A percentile compares a stretch with the other conserved stretches of the same genome.
Evolutionary conservation across 192 early-diverging fungal species (phyloP).

Genomic region (Coemansia sp.): DNA sequence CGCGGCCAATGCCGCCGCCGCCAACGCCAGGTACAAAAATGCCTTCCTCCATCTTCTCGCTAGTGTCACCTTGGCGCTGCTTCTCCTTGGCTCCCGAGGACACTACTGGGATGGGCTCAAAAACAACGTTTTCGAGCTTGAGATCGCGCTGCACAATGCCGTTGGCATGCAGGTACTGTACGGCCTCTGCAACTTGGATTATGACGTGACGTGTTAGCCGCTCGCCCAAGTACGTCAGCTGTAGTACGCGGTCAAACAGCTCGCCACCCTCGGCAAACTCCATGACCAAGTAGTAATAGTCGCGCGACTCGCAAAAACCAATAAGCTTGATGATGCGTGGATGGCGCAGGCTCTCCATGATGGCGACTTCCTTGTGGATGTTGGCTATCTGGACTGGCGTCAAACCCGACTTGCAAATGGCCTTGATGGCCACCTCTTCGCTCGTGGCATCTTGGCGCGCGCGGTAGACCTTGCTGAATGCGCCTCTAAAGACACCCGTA

Average conservation of each 20-base stretch:
- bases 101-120: slow-evolving; percentile 68
- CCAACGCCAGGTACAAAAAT: slow-evolving; percentile 71
- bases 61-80: slow-evolving; percentile 60
- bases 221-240: slow-evolving; percentile 81
- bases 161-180: slow-evolving; percentile 83
- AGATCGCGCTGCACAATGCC: slow-evolving; percentile 91
- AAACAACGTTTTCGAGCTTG: slow-evolving; percentile 90
- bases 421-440: slow-evolving; percentile 80
- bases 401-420: slow-evolving; percentile 74
- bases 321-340: slow-evolving; percentile 74
- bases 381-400: slow-evolving; percentile 75
- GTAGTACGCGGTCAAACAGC: slow-evolving; percentile 84
- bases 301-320: slow-evolving; percentile 74
- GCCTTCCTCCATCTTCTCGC: slow-evolving; percentile 73
- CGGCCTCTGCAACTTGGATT: slow-evolving; percentile 80
- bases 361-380: slow-evolving; percentile 85
- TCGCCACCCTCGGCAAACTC: slow-evolving; percentile 89
- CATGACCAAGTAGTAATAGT: slow-evolving; percentile 76
- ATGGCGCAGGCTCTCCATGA: slow-evolving; percentile 80
- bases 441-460: slow-evolving; percentile 59
- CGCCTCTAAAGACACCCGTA: slow-evolving; percentile 62
- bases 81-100: slow-evolving; percentile 54
- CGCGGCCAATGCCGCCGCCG: slow-evolving; percentile 78
- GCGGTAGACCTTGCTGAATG: slow-evolving; percentile 84
- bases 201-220: slow-evolving; percentile 78